phyloP scores from a whole-genome alignment of 768 basidiomycete genomes.

The Hericium coralloides region DNA sequence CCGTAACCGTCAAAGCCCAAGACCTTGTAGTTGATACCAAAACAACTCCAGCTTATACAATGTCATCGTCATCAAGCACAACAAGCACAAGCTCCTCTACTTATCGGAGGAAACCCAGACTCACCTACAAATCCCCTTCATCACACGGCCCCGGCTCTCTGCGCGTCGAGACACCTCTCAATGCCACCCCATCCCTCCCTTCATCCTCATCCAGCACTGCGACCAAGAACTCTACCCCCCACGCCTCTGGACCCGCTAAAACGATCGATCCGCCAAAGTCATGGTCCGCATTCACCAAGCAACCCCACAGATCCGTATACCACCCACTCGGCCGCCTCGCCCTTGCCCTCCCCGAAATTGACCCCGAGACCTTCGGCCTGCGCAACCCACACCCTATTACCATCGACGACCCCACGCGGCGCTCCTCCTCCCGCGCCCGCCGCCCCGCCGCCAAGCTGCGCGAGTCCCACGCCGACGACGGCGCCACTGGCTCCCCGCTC shows the following conservation, averaged over 20 bases:
- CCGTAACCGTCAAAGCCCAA: slow-evolving; percentile 11
- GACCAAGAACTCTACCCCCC: not conserved
- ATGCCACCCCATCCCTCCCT: slow-evolving; percentile 5
- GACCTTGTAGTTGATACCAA: slow-evolving; percentile 11
- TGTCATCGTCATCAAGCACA: slow-evolving; percentile 4
- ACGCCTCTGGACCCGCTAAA: not conserved
- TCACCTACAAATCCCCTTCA: slow-evolving; percentile 14
- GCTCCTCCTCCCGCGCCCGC: slow-evolving; percentile 6
- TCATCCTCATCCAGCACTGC: not conserved
- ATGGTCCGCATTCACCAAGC: slow-evolving; percentile 6
- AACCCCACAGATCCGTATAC: slow-evolving; percentile 12
- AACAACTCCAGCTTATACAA: not conserved
- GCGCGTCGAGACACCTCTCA: slow-evolving; percentile 9
- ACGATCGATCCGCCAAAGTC: not conserved
- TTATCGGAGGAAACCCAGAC: slow-evolving; percentile 12
- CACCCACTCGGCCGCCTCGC: slow-evolving; percentile 14
- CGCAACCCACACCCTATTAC: not conserved
- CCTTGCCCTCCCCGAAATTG: slow-evolving; percentile 11
- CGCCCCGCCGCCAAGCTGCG: slow-evolving; percentile 11
- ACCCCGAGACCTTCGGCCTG: slow-evolving; percentile 4
- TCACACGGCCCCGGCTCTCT: slow-evolving; percentile 7
- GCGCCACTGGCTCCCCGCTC: slow-evolving; percentile 5
- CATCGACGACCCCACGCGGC: slow-evolving; percentile 4
- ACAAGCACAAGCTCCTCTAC: slow-evolving; percentile 1
- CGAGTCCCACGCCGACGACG: slow-evolving; percentile 6